These are phyloP conservation scores for Neurospora sp. DNA, from an alignment of 2,329 filamentous ascomycete species.

Conservation along the genomic window DNA sequence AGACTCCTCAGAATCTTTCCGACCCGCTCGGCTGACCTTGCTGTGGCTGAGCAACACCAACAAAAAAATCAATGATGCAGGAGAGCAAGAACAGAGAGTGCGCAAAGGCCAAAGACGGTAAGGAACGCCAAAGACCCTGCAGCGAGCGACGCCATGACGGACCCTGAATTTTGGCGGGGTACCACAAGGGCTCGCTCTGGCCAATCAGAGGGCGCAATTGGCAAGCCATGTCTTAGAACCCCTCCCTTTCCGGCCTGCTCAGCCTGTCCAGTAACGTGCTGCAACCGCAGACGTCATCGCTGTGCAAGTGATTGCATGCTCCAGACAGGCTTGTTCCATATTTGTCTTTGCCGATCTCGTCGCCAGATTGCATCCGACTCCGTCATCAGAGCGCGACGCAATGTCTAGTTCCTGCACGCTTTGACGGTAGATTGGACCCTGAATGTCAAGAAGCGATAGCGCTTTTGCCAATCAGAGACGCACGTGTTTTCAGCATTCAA, in stretches of 20 bases:
- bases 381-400: background rate
- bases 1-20: background rate
- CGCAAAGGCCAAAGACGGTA: background rate
- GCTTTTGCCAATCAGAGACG: constrained; percentile 2
- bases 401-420: background rate
- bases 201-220: constrained; percentile 13
- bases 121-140: constrained; percentile 11
- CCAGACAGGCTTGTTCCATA: background rate
- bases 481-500: background rate
- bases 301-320: constrained; percentile 10
- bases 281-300: constrained; percentile 16
- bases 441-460: background rate
- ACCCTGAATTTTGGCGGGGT: constrained; percentile 13
- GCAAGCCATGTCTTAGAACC: constrained; percentile 6
- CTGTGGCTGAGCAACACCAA: background rate
- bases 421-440: background rate
- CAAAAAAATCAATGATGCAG: background rate
- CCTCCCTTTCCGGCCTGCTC: constrained; percentile 1
- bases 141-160: constrained; percentile 11
- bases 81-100: background rate
- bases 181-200: background rate
- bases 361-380: background rate
- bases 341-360: background rate
- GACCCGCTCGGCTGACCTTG: background rate
- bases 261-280: constrained; percentile 8